Percentiles rank a stretch among this genome's conserved stretches.
Conservation (phyloP, 116 monocot genomes). For the Cymodocea nodosa region DNA sequence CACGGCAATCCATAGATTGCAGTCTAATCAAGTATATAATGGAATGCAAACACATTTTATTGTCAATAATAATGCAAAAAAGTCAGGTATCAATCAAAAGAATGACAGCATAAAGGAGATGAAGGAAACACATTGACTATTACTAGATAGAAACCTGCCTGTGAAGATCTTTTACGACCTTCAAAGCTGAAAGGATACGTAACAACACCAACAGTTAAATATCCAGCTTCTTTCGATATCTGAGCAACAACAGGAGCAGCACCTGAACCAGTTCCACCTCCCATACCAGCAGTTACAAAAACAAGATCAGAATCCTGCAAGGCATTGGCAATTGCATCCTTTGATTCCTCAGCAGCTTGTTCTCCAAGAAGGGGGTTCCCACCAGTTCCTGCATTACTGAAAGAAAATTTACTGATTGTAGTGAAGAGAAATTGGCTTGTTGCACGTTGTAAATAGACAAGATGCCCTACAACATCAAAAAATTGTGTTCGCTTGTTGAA, state of each 20-base stretch:
- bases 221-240: conserved; percentile 89
- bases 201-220: conserved; percentile 94
- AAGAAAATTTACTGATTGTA: conserved; percentile 3
- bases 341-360: conserved; percentile 95
- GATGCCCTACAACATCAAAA: too few relatives aligned
- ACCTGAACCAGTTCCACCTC: conserved; percentile 91
- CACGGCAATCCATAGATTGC: too few relatives aligned
- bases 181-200: conserved; percentile 98
- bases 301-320: conserved; percentile 86
- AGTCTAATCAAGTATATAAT: too few relatives aligned
- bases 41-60: background rate
- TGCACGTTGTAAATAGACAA: too few relatives aligned
- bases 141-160: conserved; percentile 36
- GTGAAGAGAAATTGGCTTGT: too few relatives aligned
- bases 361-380: conserved; percentile 87
- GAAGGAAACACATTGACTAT: background rate
- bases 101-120: background rate
- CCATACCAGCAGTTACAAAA: conserved; percentile 96
- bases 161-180: conserved; percentile 89
- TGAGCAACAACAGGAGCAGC: conserved; percentile 98
- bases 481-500: too few relatives aligned
- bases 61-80: background rate
- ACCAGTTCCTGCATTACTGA: conserved; percentile 62
- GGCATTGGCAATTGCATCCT: conserved; percentile 56
- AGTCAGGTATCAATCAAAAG: background rate